Evolutionary conservation across 768 basidiomycete genomes (phyloP), one percentile per base, ranked within the genome.

Genomic region (Trametopsis cervina): DNA sequence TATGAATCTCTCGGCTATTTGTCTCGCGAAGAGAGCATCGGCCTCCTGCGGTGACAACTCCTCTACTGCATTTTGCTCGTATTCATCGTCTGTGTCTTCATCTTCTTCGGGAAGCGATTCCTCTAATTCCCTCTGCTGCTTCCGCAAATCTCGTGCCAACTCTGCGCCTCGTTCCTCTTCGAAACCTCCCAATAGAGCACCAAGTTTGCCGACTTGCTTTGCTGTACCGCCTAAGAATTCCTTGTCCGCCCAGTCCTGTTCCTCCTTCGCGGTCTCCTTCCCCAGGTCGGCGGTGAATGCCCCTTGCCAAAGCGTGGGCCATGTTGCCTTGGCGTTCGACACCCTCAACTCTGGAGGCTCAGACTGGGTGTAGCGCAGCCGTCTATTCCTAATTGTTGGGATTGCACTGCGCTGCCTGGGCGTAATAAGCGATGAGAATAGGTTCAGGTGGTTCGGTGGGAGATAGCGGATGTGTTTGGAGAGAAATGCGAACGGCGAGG

Each of bases 111-210:
- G 79, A 4, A 83, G 64, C 51, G 81, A 76, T 4, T 71, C 74
- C 11, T 74, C 68, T 33, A 66, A 49, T 54, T 37, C 58, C n/a
- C 62, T 67, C 42, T 68, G 62, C 37, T 68, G 66, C 35, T 73
- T 69, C 50, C 79, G 70, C 17, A 76, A 51, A 15, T 54, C 58
- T 46, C 81, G 69, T 17, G 77, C 63, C 21, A 81, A 71, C 57
- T 88, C 81, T 0, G 76, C 79, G 60, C 80, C 81, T 50, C 89
- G 72, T 60, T 88, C 88, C 56, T 86, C 88, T 57, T 89, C 88
- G 57, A 86, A 89, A 4, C 72, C 78, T 3, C 76, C 80, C 7
- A 92, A 65, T 7, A 92, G 66, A 4, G 60, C 61, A 1, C 79
- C 88, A 15, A 89, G 63, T 53, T 85, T 86, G 29, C 86, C 86